Evolutionary conservation across 2,329 filamentous ascomycete genomes (phyloP).

Genomic region (Alternaria brassicicola): DNA sequence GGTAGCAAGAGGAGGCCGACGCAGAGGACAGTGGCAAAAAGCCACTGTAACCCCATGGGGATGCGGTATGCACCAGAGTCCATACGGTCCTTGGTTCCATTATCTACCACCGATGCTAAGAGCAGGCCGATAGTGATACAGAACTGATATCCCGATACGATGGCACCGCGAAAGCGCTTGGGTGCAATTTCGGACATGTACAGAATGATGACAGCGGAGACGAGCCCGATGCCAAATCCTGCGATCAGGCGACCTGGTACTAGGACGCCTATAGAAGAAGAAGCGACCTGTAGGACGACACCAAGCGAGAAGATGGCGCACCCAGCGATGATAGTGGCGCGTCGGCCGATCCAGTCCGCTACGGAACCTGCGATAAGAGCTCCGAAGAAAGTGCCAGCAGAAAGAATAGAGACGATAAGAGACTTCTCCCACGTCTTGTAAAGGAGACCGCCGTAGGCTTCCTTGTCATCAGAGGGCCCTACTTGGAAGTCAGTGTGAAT

Average conservation of each 20-base stretch:
- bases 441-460: slow-evolving; percentile 56
- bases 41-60: slow-evolving; percentile 78
- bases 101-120: slow-evolving; percentile 75
- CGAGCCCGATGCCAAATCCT: slow-evolving; percentile 49
- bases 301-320: slow-evolving; percentile 47
- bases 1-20: slow-evolving; percentile 76
- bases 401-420: slow-evolving; percentile 80
- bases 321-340: slow-evolving; percentile 61
- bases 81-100: slow-evolving; percentile 67
- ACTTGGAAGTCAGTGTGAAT: slow-evolving; percentile 12
- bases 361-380: slow-evolving; percentile 70
- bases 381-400: slow-evolving; percentile 80
- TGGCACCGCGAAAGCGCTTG: slow-evolving; percentile 74
- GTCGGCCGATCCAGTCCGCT: slow-evolving; percentile 74
- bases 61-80: slow-evolving; percentile 74
- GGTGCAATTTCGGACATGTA: slow-evolving; percentile 86
- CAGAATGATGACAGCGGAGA: slow-evolving; percentile 54
- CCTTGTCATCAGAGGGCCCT: slow-evolving; percentile 60
- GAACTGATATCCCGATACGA: slow-evolving; percentile 81
- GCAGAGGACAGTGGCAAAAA: slow-evolving; percentile 78
- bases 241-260: slow-evolving; percentile 49
- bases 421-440: slow-evolving; percentile 62
- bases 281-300: slow-evolving; percentile 47
- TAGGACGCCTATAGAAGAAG: slow-evolving; percentile 42
- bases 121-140: slow-evolving; percentile 81